Evolutionary conservation across 441 rosid genomes (phyloP), one percentile per base, ranked within the genome.

Genomic region (Erodium trifolium): DNA sequence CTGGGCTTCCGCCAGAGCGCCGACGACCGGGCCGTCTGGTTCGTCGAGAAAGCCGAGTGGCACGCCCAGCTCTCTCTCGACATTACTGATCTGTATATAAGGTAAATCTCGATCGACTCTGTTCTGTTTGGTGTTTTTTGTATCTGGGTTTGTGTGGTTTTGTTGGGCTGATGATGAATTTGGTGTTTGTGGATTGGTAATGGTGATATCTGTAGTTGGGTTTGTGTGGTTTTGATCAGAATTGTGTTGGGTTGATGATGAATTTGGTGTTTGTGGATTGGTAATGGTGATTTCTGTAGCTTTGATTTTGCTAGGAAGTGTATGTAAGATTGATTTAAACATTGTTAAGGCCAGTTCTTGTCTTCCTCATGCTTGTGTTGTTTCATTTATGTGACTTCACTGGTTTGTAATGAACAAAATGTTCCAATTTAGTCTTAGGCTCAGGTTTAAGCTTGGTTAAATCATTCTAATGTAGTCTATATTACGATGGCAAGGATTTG

Each of bases 51-150:
- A 73, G 84, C 83, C 62, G 91, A 92, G 71, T 94, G 98, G 97
- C 88, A 86, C 35, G 99, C 97, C 31, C 97, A 90, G 47, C 69
- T 92, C 64, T 88, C 91, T 11, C 98, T 94, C 65, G 99, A 92
- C 63, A 79, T 88, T 29, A 92, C 97, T 62, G 99, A 92, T 70
- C 90, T 94, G 37, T 85, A 71, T 81, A 85, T 88, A 34, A 88
- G 98, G 97, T 93, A 78, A 49, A 43, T 14, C 17, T 41, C 11
- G 5, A 34, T 65, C 1, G 7, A 2, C 12, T 11, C 5, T 41
- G 9, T 29, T 16, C 41, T 49, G 14, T 31, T 13, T 13, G 19
- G 8, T 45, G 64, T 71, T 62, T 70, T 18, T 55, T 23, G 5
- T 68, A 14, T 41, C 47, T 62, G 76, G 51, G 65, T 5, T 69